Evolutionary conservation across 352 stramenopile genomes (phyloP), one percentile per base, ranked within the genome.

Genomic region (Phytopythium delawarense): DNA sequence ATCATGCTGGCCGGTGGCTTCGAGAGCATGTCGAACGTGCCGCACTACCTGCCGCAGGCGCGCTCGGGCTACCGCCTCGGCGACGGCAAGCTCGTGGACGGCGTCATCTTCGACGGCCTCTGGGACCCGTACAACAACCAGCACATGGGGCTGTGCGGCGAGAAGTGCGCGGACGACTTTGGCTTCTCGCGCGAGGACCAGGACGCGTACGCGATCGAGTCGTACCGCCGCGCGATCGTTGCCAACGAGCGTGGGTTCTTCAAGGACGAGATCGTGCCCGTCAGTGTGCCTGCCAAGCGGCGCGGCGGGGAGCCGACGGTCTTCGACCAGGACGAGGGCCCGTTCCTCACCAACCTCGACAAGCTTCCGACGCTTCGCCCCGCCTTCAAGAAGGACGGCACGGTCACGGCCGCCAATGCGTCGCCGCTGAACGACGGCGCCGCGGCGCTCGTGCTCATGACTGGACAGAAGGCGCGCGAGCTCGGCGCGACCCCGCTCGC

Each of bases 11-110:
- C 94, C 11, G 97, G 96, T 48, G 96, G 97, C 32, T 98, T 99
- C 61, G 97, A 99, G 84, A 98, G 86, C 73, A 99, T 99, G 97
- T 94, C 83, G 37, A 99, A 99, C 72, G 89, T 98, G 64, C 97
- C 97, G 23, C 96, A 99, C 76, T 99, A 99, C 79, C 70, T 99
- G 25, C 81, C 78, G 15, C 93, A 96, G 69, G 94, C 93, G 30
- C 81, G 97, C 49, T 81, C 76, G 45, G 96, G 96, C 48, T 98
- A 95, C 66, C 81, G 88, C 8, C 84, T 99, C 23, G 97, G 97
- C n/a, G 82, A 99, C 67, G 80, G 79, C 42, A 87, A 91, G 64
- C 62, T 96, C 28, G 81, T 96, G n/a, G 87, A 95, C 61, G 87
- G 87, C 42, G 88, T 98, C 62, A 91, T 99, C 53, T 83, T 98